Conservation (phyloP, 441 rosid species). For the Flueggea neowawraea region DNA sequence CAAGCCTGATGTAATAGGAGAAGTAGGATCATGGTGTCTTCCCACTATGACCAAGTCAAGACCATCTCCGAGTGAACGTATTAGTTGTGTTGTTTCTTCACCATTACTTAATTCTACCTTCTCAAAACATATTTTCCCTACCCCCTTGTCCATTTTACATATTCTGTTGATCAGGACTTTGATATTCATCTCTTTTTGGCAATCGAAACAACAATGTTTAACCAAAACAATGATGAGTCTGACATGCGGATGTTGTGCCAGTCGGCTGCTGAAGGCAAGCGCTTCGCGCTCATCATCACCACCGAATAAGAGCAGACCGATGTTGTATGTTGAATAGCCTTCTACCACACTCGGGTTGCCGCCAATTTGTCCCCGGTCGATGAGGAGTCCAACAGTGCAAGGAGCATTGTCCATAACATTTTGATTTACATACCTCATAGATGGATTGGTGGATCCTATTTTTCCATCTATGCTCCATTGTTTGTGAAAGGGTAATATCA, state of each 20-base stretch:
- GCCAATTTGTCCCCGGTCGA: constrained; percentile 12
- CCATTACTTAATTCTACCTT: constrained; percentile 11
- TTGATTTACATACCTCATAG: constrained; percentile 12
- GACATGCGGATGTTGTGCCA: constrained; percentile 9
- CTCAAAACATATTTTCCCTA: constrained; percentile 6
- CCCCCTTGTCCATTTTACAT: not conserved
- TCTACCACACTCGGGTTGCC: not conserved
- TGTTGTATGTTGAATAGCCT: constrained; percentile 1
- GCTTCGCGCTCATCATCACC: constrained; percentile 36
- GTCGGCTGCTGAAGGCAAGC: constrained; percentile 19
- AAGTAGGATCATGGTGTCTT: constrained; percentile 10
- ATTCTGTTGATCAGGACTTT: not conserved
- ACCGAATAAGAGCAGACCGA: constrained; percentile 25
- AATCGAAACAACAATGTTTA: not conserved
- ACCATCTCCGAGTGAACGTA: constrained; percentile 17
- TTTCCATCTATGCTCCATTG: constrained; percentile 15
- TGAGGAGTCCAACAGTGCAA: constrained; percentile 25
- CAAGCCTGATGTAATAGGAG: constrained; percentile 16
- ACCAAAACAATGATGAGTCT: constrained; percentile 9
- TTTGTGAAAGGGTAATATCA: constrained; percentile 28
- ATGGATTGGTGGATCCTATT: not conserved
- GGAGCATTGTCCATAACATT: constrained; percentile 21
- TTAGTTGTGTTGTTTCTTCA: constrained; percentile 4
- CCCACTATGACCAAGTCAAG: constrained; percentile 29
- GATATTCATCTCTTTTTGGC: not conserved